Base-by-base conservation (phyloP, 2,329 filamentous ascomycete species). In the Chaetomiaceae sp. region DNA sequence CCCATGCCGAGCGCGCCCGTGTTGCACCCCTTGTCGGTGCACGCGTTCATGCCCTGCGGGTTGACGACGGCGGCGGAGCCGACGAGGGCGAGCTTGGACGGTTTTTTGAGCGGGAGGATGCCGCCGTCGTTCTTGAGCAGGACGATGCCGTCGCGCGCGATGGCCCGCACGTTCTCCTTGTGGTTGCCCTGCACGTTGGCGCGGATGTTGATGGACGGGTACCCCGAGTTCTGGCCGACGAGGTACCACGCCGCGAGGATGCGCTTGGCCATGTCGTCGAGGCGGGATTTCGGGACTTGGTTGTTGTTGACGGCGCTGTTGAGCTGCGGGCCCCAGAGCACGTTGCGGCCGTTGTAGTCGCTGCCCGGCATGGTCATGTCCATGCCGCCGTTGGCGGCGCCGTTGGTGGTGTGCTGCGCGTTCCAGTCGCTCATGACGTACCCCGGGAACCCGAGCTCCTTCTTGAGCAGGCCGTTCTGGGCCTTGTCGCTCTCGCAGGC, bases 281-380 rank as follows among this genome's bases (percentile, higher is more conserved):
- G 71, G 19, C 85, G 76, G 59, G 75, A 76, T 61, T 79, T 69
- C 6, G 79, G 72, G 4, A 89, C 76, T 49, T 78, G 75, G 29
- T 81, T 81, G 59, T 76, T 80, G 60, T 79, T 72, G 57, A 86
- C 72, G 23, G 81, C 81, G 44, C 64, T 71, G 49, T 71, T 70
- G 15, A 85, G 75, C 56, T 72, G 72, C 9, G 73, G 68, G 0
- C 82, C 82, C 81, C 82, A 84, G 34, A 79, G 72, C 3, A 81
- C 66, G 38, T 72, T 76, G 29, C 70, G 70, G 42, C 76, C 73
- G 65, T 80, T 81, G 63, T 69, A 82, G 61, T 80, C 74, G 48
- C 73, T 82, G 54, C 89, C 89, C 0, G 87, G 87, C 87, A 92
- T 92, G 2, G 84, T 83, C 87, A 91, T 89, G 67, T 92, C 88